Evolutionary conservation across 331 rosid genomes (phyloP).

Genomic region (Quercus lobata): DNA sequence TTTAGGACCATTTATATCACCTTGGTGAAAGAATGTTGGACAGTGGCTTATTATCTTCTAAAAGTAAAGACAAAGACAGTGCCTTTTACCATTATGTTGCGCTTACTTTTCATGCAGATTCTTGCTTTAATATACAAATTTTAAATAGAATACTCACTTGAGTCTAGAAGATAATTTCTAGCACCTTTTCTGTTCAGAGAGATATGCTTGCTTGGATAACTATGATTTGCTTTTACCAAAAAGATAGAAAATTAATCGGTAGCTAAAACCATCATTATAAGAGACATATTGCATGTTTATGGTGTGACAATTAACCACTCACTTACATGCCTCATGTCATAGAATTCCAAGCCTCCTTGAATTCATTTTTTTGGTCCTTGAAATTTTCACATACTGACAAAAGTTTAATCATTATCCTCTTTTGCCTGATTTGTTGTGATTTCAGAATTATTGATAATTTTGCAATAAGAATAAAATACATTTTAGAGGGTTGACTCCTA

Average conservation of each 20-base stretch:
- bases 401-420: neutral
- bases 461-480: no score
- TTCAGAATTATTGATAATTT: no score
- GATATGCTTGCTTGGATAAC: slow-evolving; percentile 2
- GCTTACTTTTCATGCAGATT: neutral
- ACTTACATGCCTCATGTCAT: neutral
- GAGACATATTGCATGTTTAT: slow-evolving; percentile 3
- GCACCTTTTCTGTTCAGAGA: neutral
- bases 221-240: slow-evolving; percentile 15
- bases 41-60: slow-evolving; percentile 4
- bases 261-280: slow-evolving; percentile 24
- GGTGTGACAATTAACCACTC: slow-evolving; percentile 12
- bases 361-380: neutral
- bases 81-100: neutral
- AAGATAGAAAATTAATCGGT: neutral
- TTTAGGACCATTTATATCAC: neutral
- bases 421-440: neutral
- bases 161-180: neutral
- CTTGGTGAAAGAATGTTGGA: neutral
- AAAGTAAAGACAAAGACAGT: neutral
- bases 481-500: no score
- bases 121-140: neutral
- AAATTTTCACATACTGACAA: neutral
- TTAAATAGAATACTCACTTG: neutral
- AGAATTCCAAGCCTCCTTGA: neutral